Evolutionary conservation across 768 basidiomycete genomes (phyloP).

Genomic region (Kwoniella heveanensis): DNA sequence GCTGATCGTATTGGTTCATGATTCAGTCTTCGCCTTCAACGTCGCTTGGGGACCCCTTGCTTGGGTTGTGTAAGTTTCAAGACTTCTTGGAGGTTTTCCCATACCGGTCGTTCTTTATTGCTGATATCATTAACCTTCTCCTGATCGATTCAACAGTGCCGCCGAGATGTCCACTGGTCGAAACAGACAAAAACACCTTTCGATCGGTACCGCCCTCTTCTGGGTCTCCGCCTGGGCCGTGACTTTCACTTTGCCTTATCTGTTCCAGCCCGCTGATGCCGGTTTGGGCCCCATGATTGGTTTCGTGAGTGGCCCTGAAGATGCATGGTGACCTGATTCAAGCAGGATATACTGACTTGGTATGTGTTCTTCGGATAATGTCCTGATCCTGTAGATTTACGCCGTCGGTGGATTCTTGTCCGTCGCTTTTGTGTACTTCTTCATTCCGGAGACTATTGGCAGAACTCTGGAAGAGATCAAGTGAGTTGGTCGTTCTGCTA

Average conservation of each 20-base stretch:
- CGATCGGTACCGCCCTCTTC: conserved; percentile 55
- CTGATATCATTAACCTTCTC: too few species aligned
- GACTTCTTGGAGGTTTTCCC: neutral
- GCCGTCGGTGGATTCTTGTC: conserved; percentile 34
- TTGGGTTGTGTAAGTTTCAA: conserved; percentile 33
- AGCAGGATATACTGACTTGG: neutral
- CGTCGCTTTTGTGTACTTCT: conserved; percentile 51
- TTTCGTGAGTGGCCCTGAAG: conserved; percentile 51
- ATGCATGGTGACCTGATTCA: neutral
- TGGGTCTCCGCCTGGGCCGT: conserved; percentile 55
- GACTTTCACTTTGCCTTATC: conserved; percentile 55
- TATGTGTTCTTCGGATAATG: neutral
- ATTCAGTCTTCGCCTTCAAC: conserved; percentile 53
- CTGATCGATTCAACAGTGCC: conserved; percentile 3
- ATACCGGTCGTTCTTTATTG: too few species aligned
- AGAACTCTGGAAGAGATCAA: conserved; percentile 50
- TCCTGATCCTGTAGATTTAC: conserved; percentile 28
- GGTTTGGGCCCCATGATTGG: conserved; percentile 53
- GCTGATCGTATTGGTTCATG: neutral
- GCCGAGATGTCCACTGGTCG: conserved; percentile 47
- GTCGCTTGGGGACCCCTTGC: conserved; percentile 54
- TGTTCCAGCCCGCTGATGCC: conserved; percentile 46
- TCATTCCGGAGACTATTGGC: conserved; percentile 51
- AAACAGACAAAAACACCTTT: conserved; percentile 53
- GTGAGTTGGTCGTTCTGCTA: too few species aligned